phyloP scores from a whole-genome alignment of 2,329 filamentous ascomycete genomes.

The Venturia pyrina region DNA sequence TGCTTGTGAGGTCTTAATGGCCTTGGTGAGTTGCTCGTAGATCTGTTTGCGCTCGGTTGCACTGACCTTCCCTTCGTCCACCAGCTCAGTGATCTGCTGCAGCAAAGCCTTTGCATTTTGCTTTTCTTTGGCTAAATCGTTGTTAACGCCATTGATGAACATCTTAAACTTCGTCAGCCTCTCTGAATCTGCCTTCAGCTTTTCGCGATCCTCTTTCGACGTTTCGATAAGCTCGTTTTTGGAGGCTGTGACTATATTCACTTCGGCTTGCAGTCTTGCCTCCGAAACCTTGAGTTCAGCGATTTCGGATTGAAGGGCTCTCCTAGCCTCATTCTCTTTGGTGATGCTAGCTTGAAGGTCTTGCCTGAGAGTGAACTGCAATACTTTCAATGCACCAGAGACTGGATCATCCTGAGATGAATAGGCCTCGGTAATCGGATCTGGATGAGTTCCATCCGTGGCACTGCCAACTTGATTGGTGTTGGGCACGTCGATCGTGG shows the following conservation, averaged over 20 bases:
- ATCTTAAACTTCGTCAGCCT: background rate
- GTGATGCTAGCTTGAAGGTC: background rate
- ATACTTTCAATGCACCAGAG: background rate
- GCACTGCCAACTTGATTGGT: background rate
- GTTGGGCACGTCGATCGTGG: background rate
- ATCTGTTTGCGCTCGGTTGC: background rate
- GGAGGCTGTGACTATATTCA: background rate
- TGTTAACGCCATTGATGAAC: slow-evolving; percentile 1
- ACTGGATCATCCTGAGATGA: background rate
- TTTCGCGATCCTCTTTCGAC: background rate
- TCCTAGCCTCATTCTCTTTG: background rate
- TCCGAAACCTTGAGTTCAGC: background rate
- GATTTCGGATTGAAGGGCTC: background rate
- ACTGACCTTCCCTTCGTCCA: background rate
- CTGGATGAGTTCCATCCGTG: background rate
- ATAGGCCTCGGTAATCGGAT: background rate
- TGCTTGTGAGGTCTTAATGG: background rate
- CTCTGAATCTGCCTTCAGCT: background rate
- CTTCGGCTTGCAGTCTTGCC: slow-evolving; percentile 1
- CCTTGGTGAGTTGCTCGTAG: background rate
- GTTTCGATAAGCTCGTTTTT: background rate
- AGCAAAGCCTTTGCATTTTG: background rate
- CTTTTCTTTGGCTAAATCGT: slow-evolving; percentile 5
- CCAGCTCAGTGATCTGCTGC: background rate
- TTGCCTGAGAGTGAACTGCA: slow-evolving; percentile 6